Conservation (phyloP, 768 basidiomycete species). For the Xerocomellus chrysenteron region DNA sequence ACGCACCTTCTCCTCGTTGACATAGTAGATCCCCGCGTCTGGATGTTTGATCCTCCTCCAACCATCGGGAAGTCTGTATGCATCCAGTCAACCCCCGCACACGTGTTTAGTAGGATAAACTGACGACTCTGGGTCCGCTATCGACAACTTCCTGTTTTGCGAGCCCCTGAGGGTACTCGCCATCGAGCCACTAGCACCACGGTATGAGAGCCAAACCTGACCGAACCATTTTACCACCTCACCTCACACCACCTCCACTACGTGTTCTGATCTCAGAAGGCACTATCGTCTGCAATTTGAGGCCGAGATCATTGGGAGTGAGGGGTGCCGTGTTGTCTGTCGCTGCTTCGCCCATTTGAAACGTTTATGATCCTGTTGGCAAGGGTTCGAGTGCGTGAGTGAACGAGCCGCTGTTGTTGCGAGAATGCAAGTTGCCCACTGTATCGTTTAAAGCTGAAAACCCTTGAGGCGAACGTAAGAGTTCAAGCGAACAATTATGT, state of each 20-base stretch:
- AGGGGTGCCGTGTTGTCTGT: background rate
- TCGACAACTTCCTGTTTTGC: background rate
- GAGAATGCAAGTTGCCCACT: background rate
- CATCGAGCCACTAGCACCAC: background rate
- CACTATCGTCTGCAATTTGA: constrained; percentile 11
- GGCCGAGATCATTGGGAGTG: background rate
- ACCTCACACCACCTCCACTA: constrained; percentile 6
- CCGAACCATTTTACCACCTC: background rate
- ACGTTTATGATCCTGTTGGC: background rate
- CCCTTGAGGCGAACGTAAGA: background rate
- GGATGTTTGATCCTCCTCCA: constrained; percentile 33
- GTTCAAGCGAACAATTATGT: constrained; percentile 1
- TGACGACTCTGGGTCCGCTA: constrained; percentile 3
- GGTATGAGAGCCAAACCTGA: background rate
- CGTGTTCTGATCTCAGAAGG: constrained; percentile 16
- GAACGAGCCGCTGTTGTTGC: background rate
- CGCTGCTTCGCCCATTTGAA: constrained; percentile 1
- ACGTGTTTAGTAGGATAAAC: background rate
- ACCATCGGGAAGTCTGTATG: constrained; percentile 14
- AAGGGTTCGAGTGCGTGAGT: background rate
- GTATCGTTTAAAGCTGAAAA: background rate
- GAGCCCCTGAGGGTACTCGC: constrained; percentile 20
- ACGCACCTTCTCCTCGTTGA: constrained; percentile 32
- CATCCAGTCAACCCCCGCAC: background rate
- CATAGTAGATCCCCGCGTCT: constrained; percentile 34